Evolutionary conservation across 306 rosid genomes (phyloP), one percentile per base, ranked within the genome.

Genomic region (Cucumis cinereus): DNA sequence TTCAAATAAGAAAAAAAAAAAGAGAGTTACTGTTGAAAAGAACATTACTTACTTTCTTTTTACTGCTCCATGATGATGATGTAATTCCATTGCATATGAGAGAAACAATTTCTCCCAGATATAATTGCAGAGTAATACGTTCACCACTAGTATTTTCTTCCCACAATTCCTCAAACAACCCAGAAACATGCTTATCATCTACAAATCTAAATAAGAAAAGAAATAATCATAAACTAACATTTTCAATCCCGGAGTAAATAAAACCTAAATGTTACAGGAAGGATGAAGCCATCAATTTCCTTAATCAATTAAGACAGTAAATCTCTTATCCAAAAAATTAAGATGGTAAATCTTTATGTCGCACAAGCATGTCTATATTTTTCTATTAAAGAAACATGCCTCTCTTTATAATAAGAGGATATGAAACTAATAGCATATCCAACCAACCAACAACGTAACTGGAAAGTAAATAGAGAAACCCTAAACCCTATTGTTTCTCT

Each of bases 91-190:
- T 91, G 79, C 90, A 84, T 68, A 93, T 86, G 36, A 90, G 92
- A 26, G 93, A 85, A 72, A 91, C 94, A 84, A 91, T 87, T 89
- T 93, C 97, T 47, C 83, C 91, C 35, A 88, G 69, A 85, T 94
- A 94, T 66, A 94, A 80, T 35, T 88, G 94, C 78, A 94, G 96
- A 69, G 97, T 88, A 81, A 88, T 78, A n/a, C 90, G 91, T 71
- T 94, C 98, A 41, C 96, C 91, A 79, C 98, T 94, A 43, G 96
- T 89, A 85, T 85, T 88, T 87, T 91, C 97, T 88, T 94, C 96
- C 98, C 98, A 94, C 80, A 94, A 84, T 84, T 91, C 98, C 87
- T 94, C 96, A 81, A 90, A 91, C 75, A 83, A 72, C 68, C 87
- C 85, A 60, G 95, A 91, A 79, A 94, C 88, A 81, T 55, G 59